Conservation (phyloP, 2,329 filamentous ascomycete genomes). For the Acrodontium crateriforme region DNA sequence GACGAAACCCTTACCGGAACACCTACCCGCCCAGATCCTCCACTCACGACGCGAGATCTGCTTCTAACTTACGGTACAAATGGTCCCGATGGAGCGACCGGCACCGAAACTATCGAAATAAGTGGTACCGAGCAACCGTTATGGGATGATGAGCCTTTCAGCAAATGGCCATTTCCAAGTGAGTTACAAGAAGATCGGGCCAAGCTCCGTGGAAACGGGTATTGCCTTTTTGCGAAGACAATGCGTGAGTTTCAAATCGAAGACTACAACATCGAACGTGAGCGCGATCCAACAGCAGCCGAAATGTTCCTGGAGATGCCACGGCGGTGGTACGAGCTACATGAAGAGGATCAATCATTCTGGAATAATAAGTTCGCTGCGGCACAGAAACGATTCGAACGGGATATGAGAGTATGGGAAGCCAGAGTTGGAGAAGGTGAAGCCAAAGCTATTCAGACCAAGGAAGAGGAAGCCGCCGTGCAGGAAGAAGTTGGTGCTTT, state of each 20-base stretch:
- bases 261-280: constrained; percentile 13
- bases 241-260: constrained; percentile 9
- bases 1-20: neutral
- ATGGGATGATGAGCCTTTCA: constrained; percentile 11
- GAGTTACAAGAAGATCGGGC: constrained; percentile 4
- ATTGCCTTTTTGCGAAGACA: constrained; percentile 17
- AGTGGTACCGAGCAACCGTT: constrained; percentile 11
- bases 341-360: constrained; percentile 11
- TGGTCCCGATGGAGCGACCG: too few species aligned
- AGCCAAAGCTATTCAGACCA: constrained; percentile 15
- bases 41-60: constrained; percentile 15
- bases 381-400: constrained; percentile 14
- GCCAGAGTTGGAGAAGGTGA: constrained; percentile 20
- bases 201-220: constrained; percentile 14
- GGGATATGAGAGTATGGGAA: constrained; percentile 17
- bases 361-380: constrained; percentile 18
- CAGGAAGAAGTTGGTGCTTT: constrained; percentile 12
- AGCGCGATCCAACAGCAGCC: constrained; percentile 14
- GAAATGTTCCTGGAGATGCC: constrained; percentile 19
- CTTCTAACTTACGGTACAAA: constrained; percentile 18
- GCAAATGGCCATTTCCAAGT: constrained; percentile 10
- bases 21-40: constrained; percentile 11
- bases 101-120: constrained; percentile 7
- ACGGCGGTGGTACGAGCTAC: constrained; percentile 13
- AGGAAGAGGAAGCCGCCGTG: constrained; percentile 6